A percentile compares a stretch with the other conserved stretches of the same genome.
These are phyloP conservation scores for Daldinia loculata DNA, from an alignment of 495 filamentous ascomycete species.

Conservation along the genomic window DNA sequence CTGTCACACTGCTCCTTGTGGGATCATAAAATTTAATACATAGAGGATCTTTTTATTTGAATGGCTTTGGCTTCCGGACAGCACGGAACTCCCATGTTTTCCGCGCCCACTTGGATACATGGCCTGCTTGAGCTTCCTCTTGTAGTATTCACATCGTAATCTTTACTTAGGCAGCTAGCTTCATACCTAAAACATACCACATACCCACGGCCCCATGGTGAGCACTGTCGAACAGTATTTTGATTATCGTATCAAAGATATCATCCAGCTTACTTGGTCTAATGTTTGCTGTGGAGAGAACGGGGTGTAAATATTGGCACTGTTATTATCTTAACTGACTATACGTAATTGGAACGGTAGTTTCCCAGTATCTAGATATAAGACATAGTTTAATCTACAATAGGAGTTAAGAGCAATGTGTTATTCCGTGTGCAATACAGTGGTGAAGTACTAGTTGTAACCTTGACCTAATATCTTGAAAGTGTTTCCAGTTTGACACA, in stretches of 20 bases:
- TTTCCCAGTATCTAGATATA: not conserved
- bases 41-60: not conserved
- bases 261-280: not conserved
- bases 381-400: not conserved
- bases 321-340: not conserved
- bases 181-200: not conserved
- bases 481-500: not conserved
- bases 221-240: not conserved
- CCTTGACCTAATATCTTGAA: not conserved
- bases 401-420: not conserved
- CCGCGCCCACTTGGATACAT: not conserved
- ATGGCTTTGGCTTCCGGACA: not conserved
- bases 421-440: not conserved
- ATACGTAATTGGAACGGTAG: not conserved
- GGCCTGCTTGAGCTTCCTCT: slow-evolving; percentile 2
- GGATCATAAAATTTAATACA: not conserved
- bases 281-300: not conserved
- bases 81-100: not conserved
- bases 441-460: not conserved
- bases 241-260: not conserved
- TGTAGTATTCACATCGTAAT: slow-evolving; percentile 12
- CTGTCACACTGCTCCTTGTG: slow-evolving; percentile 21
- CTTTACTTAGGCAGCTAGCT: not conserved
- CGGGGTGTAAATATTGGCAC: not conserved
- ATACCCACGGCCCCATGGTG: not conserved